Evolutionary conservation across 495 filamentous ascomycete species (phyloP).

Genomic region (Penicillium ucsense): DNA sequence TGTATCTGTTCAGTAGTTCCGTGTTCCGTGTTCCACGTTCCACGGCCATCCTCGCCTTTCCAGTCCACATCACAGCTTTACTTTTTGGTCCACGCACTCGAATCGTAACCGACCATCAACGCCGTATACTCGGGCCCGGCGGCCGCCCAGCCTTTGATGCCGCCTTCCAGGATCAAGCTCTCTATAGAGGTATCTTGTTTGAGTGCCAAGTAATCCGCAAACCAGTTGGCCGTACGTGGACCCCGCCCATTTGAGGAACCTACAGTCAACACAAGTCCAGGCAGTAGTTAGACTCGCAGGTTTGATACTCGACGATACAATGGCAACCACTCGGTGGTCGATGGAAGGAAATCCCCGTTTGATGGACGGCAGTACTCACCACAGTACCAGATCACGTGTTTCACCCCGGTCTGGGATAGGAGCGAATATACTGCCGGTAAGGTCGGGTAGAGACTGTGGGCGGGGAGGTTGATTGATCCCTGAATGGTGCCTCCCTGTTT

Average conservation of each 20-base stretch:
- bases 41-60: not conserved
- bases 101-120: constrained; percentile 52
- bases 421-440: constrained; percentile 48
- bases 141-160: constrained; percentile 56
- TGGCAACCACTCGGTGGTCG: too few relatives aligned
- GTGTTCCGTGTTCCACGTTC: not conserved
- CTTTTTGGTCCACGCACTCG: constrained; percentile 32
- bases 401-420: constrained; percentile 38
- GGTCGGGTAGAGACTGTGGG: constrained; percentile 52
- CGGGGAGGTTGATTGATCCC: constrained; percentile 61
- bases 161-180: constrained; percentile 48
- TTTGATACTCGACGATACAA: too few relatives aligned
- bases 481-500: constrained; percentile 57
- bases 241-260: constrained; percentile 57
- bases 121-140: constrained; percentile 45
- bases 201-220: constrained; percentile 49
- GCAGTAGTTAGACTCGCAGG: too few relatives aligned
- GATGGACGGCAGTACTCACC: constrained; percentile 28
- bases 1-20: too few relatives aligned
- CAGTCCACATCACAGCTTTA: not conserved
- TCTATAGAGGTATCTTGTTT: constrained; percentile 35
- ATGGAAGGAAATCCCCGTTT: too few relatives aligned
- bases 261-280: constrained; percentile 11
- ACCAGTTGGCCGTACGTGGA: constrained; percentile 53
- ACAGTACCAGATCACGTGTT: constrained; percentile 57